Evolutionary conservation across 1,284 basidiomycete genomes (phyloP).

Genomic region (Heterobasidion parviporum): DNA sequence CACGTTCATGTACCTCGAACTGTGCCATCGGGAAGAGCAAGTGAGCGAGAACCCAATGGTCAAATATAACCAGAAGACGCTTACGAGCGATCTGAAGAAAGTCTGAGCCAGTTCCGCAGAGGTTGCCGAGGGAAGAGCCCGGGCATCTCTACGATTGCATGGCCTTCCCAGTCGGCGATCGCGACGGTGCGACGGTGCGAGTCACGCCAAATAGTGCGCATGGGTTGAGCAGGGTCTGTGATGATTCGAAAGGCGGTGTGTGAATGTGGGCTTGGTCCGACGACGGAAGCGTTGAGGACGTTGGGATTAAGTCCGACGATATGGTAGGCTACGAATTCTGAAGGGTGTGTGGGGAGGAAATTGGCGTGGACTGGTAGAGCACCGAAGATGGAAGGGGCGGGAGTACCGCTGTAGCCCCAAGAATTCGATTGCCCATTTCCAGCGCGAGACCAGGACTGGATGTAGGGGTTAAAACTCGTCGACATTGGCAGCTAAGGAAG

Average conservation of each 20-base stretch:
- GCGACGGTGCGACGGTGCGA: slow-evolving; percentile 38
- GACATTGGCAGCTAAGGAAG: slow-evolving; percentile 5
- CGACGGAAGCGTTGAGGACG: slow-evolving; percentile 12
- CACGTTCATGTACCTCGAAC: slow-evolving; percentile 34
- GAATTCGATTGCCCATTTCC: slow-evolving; percentile 1
- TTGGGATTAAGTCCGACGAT: not conserved
- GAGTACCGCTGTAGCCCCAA: not conserved
- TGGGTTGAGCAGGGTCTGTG: slow-evolving; percentile 40
- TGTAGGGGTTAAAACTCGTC: slow-evolving; percentile 12
- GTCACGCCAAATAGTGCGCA: slow-evolving; percentile 48
- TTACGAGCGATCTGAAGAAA: slow-evolving; percentile 45
- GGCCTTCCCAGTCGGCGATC: slow-evolving; percentile 50
- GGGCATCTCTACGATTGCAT: slow-evolving; percentile 48
- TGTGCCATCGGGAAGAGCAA: slow-evolving; percentile 12
- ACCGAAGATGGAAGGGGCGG: slow-evolving; percentile 12
- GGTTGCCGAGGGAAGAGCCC: slow-evolving; percentile 38
- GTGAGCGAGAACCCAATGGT: slow-evolving; percentile 2
- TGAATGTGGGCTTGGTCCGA: slow-evolving; percentile 8
- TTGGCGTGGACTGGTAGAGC: slow-evolving; percentile 3
- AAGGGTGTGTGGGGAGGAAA: not conserved
- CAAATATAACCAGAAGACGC: slow-evolving; percentile 10
- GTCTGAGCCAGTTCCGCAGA: slow-evolving; percentile 45
- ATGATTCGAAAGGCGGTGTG: slow-evolving; percentile 18
- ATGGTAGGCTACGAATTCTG: not conserved
- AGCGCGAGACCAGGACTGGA: slow-evolving; percentile 10